These are phyloP conservation scores for Kondoa subrosea DNA, from an alignment of 768 basidiomycete species.

Conservation along the genomic window DNA sequence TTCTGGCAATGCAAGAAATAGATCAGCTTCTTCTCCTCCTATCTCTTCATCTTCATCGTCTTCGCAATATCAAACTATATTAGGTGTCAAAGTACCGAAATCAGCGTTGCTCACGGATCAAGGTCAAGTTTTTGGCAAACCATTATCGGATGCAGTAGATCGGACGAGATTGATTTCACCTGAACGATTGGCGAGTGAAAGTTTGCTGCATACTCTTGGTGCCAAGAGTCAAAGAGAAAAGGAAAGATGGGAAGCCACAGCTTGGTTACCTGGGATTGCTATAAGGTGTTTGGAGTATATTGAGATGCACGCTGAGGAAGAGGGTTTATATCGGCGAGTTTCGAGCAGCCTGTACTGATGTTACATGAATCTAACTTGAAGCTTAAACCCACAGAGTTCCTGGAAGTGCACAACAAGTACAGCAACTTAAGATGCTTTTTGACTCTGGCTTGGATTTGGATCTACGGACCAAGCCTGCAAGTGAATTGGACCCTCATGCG, in stretches of 20 bases:
- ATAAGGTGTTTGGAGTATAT: slow-evolving; percentile 20
- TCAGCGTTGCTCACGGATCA: neutral
- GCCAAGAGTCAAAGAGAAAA: neutral
- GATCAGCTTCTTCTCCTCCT: neutral
- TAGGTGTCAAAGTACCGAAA: slow-evolving; percentile 5
- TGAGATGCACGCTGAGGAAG: slow-evolving; percentile 17
- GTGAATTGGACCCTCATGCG: slow-evolving; percentile 16
- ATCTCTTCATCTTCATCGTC: neutral
- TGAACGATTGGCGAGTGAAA: neutral
- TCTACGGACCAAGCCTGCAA: slow-evolving; percentile 5
- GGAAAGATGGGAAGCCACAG: neutral
- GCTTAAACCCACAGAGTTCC: slow-evolving; percentile 17
- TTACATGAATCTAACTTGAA: no score
- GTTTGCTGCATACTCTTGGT: neutral
- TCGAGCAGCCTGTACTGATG: no score
- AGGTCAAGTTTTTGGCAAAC: neutral
- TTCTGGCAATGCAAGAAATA: neutral
- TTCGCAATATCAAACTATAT: neutral
- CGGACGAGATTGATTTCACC: neutral
- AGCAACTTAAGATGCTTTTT: slow-evolving; percentile 13
- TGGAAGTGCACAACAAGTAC: slow-evolving; percentile 11
- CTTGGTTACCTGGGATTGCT: slow-evolving; percentile 8
- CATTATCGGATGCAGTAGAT: neutral
- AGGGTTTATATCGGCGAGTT: slow-evolving; percentile 11
- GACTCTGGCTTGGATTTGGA: slow-evolving; percentile 17